Evolutionary conservation across 108 stramenopile species (phyloP).

Genomic region (Nitzschia sp.): DNA sequence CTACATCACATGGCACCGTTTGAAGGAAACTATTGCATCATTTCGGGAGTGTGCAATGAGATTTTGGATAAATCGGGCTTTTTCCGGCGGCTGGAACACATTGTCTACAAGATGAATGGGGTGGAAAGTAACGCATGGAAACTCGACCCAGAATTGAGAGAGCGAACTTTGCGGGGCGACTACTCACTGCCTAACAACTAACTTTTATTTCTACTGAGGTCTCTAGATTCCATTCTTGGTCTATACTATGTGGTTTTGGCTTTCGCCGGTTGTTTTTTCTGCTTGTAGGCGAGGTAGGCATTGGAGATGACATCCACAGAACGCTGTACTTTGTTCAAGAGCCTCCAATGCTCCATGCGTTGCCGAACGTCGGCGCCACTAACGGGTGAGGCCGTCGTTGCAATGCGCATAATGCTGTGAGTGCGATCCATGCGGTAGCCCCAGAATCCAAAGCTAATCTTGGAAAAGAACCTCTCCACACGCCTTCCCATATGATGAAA

Average conservation of each 20-base stretch:
- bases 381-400: slow-evolving; percentile 73
- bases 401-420: slow-evolving; percentile 67
- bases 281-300: slow-evolving; percentile 30
- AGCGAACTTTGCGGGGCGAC: slow-evolving; percentile 68
- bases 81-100: slow-evolving; percentile 82
- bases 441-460: slow-evolving; percentile 59
- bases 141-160: slow-evolving; percentile 71
- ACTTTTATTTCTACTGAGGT: too few species aligned
- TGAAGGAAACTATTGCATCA: slow-evolving; percentile 93
- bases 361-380: slow-evolving; percentile 72
- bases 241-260: too few species aligned
- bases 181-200: slow-evolving; percentile 35
- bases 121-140: slow-evolving; percentile 90
- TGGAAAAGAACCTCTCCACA: slow-evolving; percentile 61
- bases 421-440: slow-evolving; percentile 70
- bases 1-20: slow-evolving; percentile 88
- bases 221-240: too few species aligned
- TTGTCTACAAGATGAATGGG: slow-evolving; percentile 79
- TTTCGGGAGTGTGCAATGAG: slow-evolving; percentile 79
- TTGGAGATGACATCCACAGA: slow-evolving; percentile 60
- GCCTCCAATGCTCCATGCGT: slow-evolving; percentile 57
- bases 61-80: slow-evolving; percentile 76
- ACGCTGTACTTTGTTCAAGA: slow-evolving; percentile 57
- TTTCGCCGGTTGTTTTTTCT: slow-evolving; percentile 7
- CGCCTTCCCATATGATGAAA: slow-evolving; percentile 81